Evolutionary conservation across 768 basidiomycete genomes (phyloP).

Genomic region (Pisolithus microcarpus): DNA sequence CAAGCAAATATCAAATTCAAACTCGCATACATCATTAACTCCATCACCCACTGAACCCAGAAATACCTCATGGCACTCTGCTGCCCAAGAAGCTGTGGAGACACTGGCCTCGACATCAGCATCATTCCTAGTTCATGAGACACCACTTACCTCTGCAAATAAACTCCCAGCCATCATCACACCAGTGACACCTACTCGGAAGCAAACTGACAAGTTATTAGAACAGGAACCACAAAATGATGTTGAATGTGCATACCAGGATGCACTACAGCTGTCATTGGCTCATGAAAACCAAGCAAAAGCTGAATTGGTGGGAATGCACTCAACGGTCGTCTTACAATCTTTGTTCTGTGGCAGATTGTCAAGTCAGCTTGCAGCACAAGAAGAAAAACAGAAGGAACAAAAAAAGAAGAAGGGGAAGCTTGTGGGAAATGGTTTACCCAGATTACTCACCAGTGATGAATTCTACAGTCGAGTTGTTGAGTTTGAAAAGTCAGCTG

Average conservation of each 20-base stretch:
- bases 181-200: neutral
- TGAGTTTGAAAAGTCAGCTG: no score
- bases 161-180: neutral
- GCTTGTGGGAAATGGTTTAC: neutral
- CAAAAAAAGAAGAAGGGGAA: neutral
- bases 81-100: neutral
- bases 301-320: conserved; percentile 6
- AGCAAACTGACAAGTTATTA: neutral
- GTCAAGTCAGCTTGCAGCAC: conserved; percentile 7
- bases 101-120: neutral
- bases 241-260: neutral
- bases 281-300: neutral
- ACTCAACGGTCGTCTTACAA: conserved; percentile 10
- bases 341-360: conserved; percentile 9
- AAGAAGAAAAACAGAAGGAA: conserved; percentile 5
- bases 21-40: no score
- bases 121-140: neutral
- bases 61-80: neutral
- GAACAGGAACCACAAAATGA: neutral
- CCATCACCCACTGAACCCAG: no score
- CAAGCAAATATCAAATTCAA: no score
- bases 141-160: neutral
- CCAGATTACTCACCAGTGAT: neutral
- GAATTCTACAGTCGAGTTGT: neutral
- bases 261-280: neutral